Conservation (phyloP, 495 filamentous ascomycete species). For the Trichoderma gamsii region DNA sequence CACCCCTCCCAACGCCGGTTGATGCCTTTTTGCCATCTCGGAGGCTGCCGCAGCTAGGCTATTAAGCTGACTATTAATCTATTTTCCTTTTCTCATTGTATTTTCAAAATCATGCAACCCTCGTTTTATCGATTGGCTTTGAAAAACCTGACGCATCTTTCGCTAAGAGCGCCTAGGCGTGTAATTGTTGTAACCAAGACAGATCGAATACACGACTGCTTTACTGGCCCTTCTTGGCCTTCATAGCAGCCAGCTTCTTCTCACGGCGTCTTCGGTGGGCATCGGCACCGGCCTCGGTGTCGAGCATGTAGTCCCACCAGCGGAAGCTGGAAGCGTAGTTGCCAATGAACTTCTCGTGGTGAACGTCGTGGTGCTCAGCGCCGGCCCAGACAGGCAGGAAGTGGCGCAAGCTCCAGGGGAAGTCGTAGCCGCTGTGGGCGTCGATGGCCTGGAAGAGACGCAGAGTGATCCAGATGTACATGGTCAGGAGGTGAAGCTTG, state of each 20-base stretch:
- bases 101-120: not conserved
- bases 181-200: not conserved
- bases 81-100: not conserved
- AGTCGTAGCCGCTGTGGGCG: slow-evolving; percentile 94
- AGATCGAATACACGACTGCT: not conserved
- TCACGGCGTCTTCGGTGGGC: slow-evolving; percentile 79
- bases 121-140: not conserved
- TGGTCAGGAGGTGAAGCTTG: slow-evolving; percentile 88
- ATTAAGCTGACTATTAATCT: slow-evolving; percentile 11
- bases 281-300: slow-evolving; percentile 88
- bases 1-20: slow-evolving; percentile 11
- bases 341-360: slow-evolving; percentile 96
- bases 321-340: slow-evolving; percentile 97
- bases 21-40: slow-evolving; percentile 12
- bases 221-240: slow-evolving; percentile 60
- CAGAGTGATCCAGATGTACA: slow-evolving; percentile 94
- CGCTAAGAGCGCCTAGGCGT: not conserved
- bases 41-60: slow-evolving; percentile 13
- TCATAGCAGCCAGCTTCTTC: slow-evolving; percentile 58
- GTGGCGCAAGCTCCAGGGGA: slow-evolving; percentile 92
- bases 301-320: slow-evolving; percentile 95
- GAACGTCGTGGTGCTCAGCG: slow-evolving; percentile 90
- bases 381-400: slow-evolving; percentile 98
- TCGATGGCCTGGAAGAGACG: slow-evolving; percentile 97
- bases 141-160: not conserved